Base-by-base conservation (phyloP, 257 asterid species). In the Scutellaria baicalensis region DNA sequence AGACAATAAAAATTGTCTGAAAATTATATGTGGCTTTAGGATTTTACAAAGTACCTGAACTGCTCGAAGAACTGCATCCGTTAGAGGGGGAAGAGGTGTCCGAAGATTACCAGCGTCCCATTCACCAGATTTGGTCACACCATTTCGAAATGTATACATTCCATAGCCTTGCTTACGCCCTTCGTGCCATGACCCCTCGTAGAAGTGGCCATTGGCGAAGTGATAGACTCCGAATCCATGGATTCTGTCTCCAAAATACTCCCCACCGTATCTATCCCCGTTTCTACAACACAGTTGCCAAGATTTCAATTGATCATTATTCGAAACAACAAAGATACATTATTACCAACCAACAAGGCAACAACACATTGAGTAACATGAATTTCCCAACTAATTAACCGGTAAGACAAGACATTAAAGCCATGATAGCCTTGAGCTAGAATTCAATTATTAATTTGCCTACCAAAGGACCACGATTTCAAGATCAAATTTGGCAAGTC, bases 111-210 rank as follows among this genome's bases (percentile, higher is more conserved):
- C 97, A 36, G 54, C 54, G 40, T 86, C 90, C 97, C 97, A 92
- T 78, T 87, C 95, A 1, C 97, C 97, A 23, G 88, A 89, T 78
- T 74, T 84, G 5, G 60, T 72, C 57, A 77, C 87, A 51, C 93
- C 88, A 52, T 68, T 85, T 69, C 92, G 80, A 56, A 92, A 89
- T 2, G 85, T 86, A 64, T 92, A 92, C 86, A 77, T 73, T 57
- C 96, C 97, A 50, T 82, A 89, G 4, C 97, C 96, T 81, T 89
- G 97, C 75, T 88, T 88, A 3, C 89, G 89, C 11, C 96, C 95
- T 70, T 92, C 98, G n/a, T 92, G 97, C 98, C 98, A 92, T 1
- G 98, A 90, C 7, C 98, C 98, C 79, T 92, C 96, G 12, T 89
- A 92, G 68, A 91, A 79, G 48, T 92, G 97, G 42, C 98, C 95